phyloP scores from a whole-genome alignment of 345 rosid species.

The Eucalyptus polyanthemos region DNA sequence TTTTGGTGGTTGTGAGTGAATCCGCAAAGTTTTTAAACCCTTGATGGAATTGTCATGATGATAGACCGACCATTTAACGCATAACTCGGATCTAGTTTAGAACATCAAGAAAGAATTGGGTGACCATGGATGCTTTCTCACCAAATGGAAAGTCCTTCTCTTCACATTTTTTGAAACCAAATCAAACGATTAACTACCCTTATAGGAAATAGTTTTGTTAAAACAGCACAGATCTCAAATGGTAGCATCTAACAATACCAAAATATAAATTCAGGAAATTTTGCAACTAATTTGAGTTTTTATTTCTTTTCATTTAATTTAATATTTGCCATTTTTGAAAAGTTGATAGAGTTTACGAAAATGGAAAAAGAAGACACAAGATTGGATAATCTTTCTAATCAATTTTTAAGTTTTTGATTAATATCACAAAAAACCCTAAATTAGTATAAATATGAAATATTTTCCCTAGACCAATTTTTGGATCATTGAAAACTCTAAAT shows the following conservation, averaged over 20 bases:
- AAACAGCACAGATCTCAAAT: not conserved
- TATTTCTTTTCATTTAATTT: not conserved
- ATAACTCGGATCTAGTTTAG: too few species aligned
- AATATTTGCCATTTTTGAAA: not conserved
- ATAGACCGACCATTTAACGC: too few species aligned
- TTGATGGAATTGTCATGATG: too few species aligned
- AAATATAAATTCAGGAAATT: not conserved
- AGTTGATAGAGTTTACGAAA: too few species aligned
- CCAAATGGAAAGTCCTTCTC: not conserved
- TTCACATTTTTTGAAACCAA: not conserved
- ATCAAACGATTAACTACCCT: not conserved
- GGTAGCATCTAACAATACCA: not conserved
- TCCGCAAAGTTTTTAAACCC: too few species aligned
- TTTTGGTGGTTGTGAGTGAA: too few species aligned
- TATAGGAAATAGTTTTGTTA: not conserved
- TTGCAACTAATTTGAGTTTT: not conserved
- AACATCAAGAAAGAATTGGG: not conserved
- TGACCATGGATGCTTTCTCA: not conserved
- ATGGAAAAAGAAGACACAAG: not conserved
- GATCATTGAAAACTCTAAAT: too few species aligned
- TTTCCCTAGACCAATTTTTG: too few species aligned
- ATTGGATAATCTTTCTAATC: not conserved
- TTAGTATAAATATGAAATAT: too few species aligned
- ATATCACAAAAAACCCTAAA: too few species aligned
- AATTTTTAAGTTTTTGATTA: too few species aligned